phyloP scores from a whole-genome alignment of 495 filamentous ascomycete species.

The Podospora anserina region DNA sequence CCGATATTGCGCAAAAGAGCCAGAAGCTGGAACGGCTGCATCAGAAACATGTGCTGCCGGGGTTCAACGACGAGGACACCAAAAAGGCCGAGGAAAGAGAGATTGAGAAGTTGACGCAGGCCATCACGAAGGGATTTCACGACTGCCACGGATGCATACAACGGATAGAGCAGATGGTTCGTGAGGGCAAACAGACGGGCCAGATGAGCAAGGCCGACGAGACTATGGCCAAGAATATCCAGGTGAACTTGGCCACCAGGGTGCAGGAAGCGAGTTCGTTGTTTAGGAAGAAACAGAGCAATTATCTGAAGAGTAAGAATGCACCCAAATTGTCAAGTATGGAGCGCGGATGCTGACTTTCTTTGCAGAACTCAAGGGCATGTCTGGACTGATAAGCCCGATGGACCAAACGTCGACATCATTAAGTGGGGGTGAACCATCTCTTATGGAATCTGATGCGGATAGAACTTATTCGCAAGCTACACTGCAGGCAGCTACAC shows the following conservation, averaged over 20 bases:
- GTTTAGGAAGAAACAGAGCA: conserved; percentile 95
- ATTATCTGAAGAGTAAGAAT: conserved; percentile 82
- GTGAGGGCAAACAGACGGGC: conserved; percentile 64
- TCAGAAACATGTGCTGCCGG: conserved; percentile 93
- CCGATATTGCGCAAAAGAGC: conserved; percentile 76
- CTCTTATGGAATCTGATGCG: conserved; percentile 81
- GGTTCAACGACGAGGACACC: conserved; percentile 91
- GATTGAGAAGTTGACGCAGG: conserved; percentile 86
- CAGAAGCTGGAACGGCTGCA: conserved; percentile 85
- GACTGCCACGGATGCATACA: conserved; percentile 84
- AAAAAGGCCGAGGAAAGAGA: conserved; percentile 78
- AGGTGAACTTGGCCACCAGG: conserved; percentile 78
- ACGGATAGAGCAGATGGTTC: conserved; percentile 79
- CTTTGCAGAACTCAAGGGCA: conserved; percentile 72
- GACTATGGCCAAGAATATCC: conserved; percentile 93
- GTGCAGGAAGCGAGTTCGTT: conserved; percentile 90
- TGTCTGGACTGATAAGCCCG: conserved; percentile 50
- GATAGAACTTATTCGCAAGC: conserved; percentile 91
- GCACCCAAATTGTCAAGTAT: neutral
- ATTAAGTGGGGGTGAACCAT: conserved; percentile 57
- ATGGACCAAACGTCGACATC: conserved; percentile 61
- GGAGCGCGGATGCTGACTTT: conserved; percentile 4
- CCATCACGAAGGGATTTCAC: conserved; percentile 85
- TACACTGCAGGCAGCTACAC: conserved; percentile 67
- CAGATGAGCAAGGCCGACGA: conserved; percentile 77